Evolutionary conservation across 2,329 filamentous ascomycete species (phyloP).

Genomic region (Aureobasidium sp.): DNA sequence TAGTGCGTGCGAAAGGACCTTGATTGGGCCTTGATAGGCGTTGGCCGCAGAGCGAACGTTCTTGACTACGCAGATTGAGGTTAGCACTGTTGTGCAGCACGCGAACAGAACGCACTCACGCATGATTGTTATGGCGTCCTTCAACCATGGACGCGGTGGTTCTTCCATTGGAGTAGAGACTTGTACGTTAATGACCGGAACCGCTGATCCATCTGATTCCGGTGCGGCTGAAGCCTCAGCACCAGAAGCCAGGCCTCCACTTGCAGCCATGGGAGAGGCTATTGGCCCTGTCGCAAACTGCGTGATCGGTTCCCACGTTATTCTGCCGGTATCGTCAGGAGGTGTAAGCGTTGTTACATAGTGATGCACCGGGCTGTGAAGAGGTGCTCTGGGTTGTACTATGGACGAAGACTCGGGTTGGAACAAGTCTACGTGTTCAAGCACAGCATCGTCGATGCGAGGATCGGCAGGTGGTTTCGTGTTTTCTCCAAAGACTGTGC

Average conservation of each 20-base stretch:
- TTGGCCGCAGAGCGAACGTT: constrained; percentile 24
- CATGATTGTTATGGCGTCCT: constrained; percentile 21
- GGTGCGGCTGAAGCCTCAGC: constrained; percentile 7
- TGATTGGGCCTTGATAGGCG: constrained; percentile 31
- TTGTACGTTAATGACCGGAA: constrained; percentile 8
- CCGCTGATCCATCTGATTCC: background rate
- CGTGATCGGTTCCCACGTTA: constrained; percentile 31
- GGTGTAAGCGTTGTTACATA: constrained; percentile 37
- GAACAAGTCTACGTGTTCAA: background rate
- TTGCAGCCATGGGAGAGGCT: constrained; percentile 34
- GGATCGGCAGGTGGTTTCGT: constrained; percentile 13
- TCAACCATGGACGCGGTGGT: constrained; percentile 19
- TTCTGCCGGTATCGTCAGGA: constrained; percentile 34
- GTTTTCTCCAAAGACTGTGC: background rate
- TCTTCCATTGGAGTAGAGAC: background rate
- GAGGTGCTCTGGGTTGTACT: constrained; percentile 16
- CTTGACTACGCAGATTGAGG: constrained; percentile 25
- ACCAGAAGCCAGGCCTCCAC: constrained; percentile 11
- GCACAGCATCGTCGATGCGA: constrained; percentile 13
- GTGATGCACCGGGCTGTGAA: constrained; percentile 24
- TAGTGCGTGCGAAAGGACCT: constrained; percentile 52
- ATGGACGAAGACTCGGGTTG: background rate
- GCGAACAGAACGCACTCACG: constrained; percentile 18
- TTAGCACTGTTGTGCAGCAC: background rate
- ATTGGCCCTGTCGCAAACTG: constrained; percentile 28